Conservation (phyloP, 768 basidiomycete genomes). For the Termitomyces sp. region DNA sequence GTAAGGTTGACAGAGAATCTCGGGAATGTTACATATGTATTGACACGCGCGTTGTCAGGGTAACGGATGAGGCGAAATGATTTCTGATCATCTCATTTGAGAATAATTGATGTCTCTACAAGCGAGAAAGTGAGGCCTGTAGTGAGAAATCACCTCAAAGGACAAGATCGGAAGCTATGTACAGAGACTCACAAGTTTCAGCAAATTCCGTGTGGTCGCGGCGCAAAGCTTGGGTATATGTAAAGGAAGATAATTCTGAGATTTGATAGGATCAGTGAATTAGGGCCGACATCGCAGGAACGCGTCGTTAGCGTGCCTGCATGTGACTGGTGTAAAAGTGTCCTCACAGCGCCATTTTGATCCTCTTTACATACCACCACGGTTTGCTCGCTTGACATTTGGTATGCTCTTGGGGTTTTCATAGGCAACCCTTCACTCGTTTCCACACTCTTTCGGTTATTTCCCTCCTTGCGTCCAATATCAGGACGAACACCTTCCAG, state of each 20-base stretch:
- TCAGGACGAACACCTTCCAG: slow-evolving; percentile 14
- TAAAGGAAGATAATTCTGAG: not conserved
- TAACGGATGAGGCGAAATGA: no score
- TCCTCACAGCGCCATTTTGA: not conserved
- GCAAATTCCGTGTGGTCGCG: no score
- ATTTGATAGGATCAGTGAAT: not conserved
- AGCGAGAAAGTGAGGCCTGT: no score
- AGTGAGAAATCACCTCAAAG: not conserved
- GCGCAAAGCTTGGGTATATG: no score
- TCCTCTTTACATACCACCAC: not conserved
- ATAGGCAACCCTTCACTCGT: not conserved
- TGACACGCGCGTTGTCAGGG: no score
- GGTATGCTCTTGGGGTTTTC: slow-evolving; percentile 1
- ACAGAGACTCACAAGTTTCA: no score
- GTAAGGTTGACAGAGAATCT: no score
- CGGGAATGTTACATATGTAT: no score
- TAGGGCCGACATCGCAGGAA: not conserved
- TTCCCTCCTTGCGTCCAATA: not conserved
- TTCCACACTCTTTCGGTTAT: slow-evolving; percentile 6
- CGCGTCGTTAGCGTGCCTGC: slow-evolving; percentile 6
- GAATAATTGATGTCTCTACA: no score
- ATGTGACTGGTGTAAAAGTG: slow-evolving; percentile 3
- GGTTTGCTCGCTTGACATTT: slow-evolving; percentile 1
- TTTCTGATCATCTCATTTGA: no score
- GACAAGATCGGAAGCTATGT: not conserved